A percentile compares a stretch with the other conserved stretches of the same genome.
Evolutionary conservation across 352 stramenopile genomes (phyloP).

Genomic region (Globisporangium alternatum): DNA sequence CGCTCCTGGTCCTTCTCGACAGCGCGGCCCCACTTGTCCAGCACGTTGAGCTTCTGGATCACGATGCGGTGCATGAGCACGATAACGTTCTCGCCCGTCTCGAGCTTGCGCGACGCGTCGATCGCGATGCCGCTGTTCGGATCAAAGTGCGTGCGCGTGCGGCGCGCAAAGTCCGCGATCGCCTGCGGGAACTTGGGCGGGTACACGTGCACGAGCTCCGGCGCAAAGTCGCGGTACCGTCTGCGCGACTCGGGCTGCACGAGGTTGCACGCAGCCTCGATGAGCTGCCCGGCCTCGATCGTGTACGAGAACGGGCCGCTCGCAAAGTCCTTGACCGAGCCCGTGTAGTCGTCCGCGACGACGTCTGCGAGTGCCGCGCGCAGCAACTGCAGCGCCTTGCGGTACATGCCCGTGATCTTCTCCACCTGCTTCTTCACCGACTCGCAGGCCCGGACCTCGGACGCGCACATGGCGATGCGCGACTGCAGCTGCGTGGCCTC

Average conservation of each 20-base stretch:
- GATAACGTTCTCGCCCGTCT: constrained; percentile 63
- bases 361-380: constrained; percentile 61
- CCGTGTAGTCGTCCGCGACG: constrained; percentile 62
- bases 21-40: constrained; percentile 56
- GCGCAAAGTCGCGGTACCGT: constrained; percentile 57
- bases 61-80: constrained; percentile 74
- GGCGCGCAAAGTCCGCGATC: constrained; percentile 56
- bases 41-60: constrained; percentile 68
- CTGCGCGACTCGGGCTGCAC: constrained; percentile 71
- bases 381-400: constrained; percentile 62
- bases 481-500: constrained; percentile 66
- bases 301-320: constrained; percentile 60
- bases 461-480: constrained; percentile 74
- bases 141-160: constrained; percentile 49
- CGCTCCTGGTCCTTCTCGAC: constrained; percentile 56
- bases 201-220: constrained; percentile 42
- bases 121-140: constrained; percentile 48
- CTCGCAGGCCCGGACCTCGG: constrained; percentile 64
- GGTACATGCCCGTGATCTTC: constrained; percentile 49
- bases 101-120: constrained; percentile 61
- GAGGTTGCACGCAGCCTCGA: constrained; percentile 51
- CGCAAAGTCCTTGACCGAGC: constrained; percentile 66
- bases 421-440: constrained; percentile 73
- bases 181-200: constrained; percentile 64
- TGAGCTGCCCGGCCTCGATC: constrained; percentile 66